Base-by-base conservation (phyloP, 257 asterid genomes). In the Ophiorrhiza pumila region DNA sequence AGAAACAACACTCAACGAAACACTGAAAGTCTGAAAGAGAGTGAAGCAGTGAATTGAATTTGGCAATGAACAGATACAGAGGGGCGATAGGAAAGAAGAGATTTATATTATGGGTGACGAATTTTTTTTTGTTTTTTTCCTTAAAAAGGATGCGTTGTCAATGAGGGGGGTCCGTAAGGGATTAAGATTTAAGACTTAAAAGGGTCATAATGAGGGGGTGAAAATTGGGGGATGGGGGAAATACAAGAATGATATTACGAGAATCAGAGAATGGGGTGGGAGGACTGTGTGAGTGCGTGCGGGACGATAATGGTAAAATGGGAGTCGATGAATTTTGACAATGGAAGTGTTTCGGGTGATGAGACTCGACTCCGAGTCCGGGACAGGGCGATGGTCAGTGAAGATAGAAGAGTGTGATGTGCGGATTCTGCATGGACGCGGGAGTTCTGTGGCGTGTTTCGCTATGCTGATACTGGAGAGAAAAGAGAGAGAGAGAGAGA, bases 351-450 rank as follows among this genome's bases (percentile, higher is more conserved):
- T 23, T 59, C 34, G 17, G 59, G 23, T n/a, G 56, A 13, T 9
- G 53, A 69, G n/a, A n/a, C n/a, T n/a, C n/a, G n/a, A n/a, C n/a
- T n/a, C n/a, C n/a, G n/a, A n/a, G n/a, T n/a, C n/a, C n/a, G 7
- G 5, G 17, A 39, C 75, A 7, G 75, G 68, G 82, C 42, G 63
- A 13, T 42, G 45, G 78, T 55, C 22, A 46, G 39, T 50, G 50
- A 23, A 62, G 79, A 23, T 74, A 75, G 68, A 23, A 20, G 29
- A 18, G 25, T 32, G 43, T 3, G 20, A 7, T 2, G 32, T 29
- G 67, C 25, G 58, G 52, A 50, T 55, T 80, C 75, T 86, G 95
- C 95, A 88, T 88, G 95, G 88, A 79, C 87, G 95, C 88, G 89
- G 89, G 88, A 84, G 87, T 80, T 78, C 73, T 76, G 87, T 80